Evolutionary conservation across 192 early-diverging fungal species (phyloP).

Genomic region (Borealophlyctis nickersoniae): DNA sequence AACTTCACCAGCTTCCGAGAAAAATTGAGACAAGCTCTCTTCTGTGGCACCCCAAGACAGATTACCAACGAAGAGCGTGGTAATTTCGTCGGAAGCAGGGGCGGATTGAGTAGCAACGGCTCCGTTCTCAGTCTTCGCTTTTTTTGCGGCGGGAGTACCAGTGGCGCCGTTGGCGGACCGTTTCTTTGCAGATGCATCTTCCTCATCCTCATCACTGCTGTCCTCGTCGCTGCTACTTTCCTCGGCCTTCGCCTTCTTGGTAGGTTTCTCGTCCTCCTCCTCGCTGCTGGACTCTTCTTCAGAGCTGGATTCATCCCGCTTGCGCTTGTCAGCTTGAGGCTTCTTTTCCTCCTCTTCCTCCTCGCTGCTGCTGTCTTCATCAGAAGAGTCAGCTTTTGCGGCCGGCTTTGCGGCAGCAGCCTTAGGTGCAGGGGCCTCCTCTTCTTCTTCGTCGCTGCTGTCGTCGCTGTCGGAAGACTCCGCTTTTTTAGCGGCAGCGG

Average conservation of each 20-base stretch:
- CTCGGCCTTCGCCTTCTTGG: conserved; percentile 45
- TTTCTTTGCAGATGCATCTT: conserved; percentile 25
- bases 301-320: conserved; percentile 29
- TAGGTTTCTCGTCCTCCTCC: conserved; percentile 47
- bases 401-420: conserved; percentile 22
- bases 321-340: conserved; percentile 16
- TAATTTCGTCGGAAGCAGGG: conserved; percentile 30
- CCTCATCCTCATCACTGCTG: conserved; percentile 27
- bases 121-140: conserved; percentile 37
- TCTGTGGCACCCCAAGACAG: conserved; percentile 70
- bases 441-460: conserved; percentile 7
- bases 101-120: conserved; percentile 57
- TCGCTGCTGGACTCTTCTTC: conserved; percentile 34
- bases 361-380: conserved; percentile 25
- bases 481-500: conserved; percentile 24
- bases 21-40: conserved; percentile 59
- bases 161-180: conserved; percentile 32
- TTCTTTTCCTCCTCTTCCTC: conserved; percentile 31
- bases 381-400: conserved; percentile 34
- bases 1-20: conserved; percentile 70
- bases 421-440: no score
- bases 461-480: conserved; percentile 29
- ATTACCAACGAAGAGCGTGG: conserved; percentile 71
- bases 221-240: conserved; percentile 48
- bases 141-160: conserved; percentile 33